Percentiles rank a stretch among this genome's conserved stretches.
These are phyloP conservation scores for Cordyceps javanica DNA, from an alignment of 2,329 filamentous ascomycete genomes.

Conservation along the genomic window DNA sequence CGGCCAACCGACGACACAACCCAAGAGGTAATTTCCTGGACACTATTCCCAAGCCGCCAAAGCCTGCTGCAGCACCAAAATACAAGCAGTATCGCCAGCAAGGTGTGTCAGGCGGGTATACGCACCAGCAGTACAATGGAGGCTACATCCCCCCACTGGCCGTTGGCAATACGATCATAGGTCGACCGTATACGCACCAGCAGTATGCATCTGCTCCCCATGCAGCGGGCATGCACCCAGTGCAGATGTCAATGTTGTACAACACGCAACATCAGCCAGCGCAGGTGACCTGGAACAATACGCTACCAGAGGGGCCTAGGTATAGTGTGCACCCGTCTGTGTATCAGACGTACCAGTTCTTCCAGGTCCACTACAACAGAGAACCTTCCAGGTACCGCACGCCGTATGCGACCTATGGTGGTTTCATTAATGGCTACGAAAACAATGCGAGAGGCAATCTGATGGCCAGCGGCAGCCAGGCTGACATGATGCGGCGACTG, in stretches of 20 bases:
- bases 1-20: constrained; percentile 52
- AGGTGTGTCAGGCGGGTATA: constrained; percentile 24
- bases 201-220: neutral
- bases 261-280: neutral
- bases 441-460: constrained; percentile 43
- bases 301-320: constrained; percentile 19
- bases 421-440: constrained; percentile 57
- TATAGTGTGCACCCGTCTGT: constrained; percentile 34
- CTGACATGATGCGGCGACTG: constrained; percentile 19
- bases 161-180: neutral
- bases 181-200: constrained; percentile 44
- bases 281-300: neutral
- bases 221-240: neutral
- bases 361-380: constrained; percentile 55
- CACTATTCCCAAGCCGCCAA: constrained; percentile 52
- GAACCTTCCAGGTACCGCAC: constrained; percentile 51
- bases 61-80: constrained; percentile 26
- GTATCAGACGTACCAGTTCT: constrained; percentile 50
- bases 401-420: constrained; percentile 51
- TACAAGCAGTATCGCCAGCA: constrained; percentile 22
- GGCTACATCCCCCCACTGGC: constrained; percentile 15
- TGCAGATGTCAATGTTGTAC: neutral
- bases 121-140: constrained; percentile 10
- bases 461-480: constrained; percentile 25
- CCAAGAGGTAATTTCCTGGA: constrained; percentile 67